Evolutionary conservation across 1,284 basidiomycete genomes (phyloP), one percentile per base, ranked within the genome.

Genomic region (Peniophora sp.): DNA sequence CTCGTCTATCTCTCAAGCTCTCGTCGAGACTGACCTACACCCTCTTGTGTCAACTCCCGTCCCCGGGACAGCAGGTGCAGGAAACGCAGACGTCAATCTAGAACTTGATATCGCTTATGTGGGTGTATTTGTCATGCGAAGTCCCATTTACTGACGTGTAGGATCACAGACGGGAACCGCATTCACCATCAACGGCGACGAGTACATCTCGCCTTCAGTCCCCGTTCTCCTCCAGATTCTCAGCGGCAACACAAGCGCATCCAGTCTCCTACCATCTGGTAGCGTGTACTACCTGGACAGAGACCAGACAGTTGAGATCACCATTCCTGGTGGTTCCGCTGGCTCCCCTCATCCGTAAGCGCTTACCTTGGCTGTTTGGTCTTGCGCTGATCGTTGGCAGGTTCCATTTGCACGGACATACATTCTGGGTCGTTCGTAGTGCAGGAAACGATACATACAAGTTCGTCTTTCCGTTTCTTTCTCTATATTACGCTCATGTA

Each of bases 141-240:
- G 12, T 32, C 6, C 5, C 27, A 32, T 32, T 32, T 12, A 12
- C 27, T 32, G 27, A 32, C 27, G 27, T 32, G 6, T 5, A 6
- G 5, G 27, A 32, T 12, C 27, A 32, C 27, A 32, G 27, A 32
- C 27, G 6, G 27, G 27, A 5, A 32, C 27, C 12, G 27, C 27
- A 57, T 70, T 69, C 52, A 60, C 63, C 20, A 64, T 72, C 46
- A 71, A 71, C 52, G 63, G 63, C 22, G 60, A 67, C 14, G 63
- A n/a, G 14, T 45, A 20, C 43, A 24, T 45, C 20, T 17, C 43
- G 17, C 43, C 43, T 6, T 20, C 43, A 14, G 43, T 45, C 43
- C 43, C 43, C 20, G 43, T 45, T 17, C 43, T 45, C n/a, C 43
- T 45, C 20, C 43, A 45, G 23, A 45, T 45, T 20, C 43, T 45